Base-by-base conservation (phyloP, 352 stramenopile genomes). In the Globisporangium yorkense region DNA sequence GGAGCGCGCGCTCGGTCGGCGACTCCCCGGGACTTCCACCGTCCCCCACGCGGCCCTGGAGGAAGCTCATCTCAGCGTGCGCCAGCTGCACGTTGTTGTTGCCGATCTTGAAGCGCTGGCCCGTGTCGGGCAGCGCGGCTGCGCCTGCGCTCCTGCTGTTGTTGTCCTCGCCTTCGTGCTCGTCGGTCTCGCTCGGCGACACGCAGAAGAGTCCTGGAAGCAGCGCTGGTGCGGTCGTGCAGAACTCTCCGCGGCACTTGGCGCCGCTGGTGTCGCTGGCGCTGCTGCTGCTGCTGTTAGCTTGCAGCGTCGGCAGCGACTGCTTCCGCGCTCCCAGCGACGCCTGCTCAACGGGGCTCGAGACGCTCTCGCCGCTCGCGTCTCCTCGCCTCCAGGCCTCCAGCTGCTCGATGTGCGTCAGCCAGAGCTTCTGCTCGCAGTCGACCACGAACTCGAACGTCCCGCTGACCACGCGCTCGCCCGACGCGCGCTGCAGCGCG, bases 161-260 rank as follows among this genome's bases (percentile, higher is more conserved):
- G 37, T 45, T 50, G 24, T 49, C 45, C 31, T 40, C 62, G 48
- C 8, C 43, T n/a, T 29, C 46, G 13, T 50, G 47, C 3, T 35
- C 49, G 18, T 41, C 54, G 7, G 31, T 31, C n/a, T 35, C 39
- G 27, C 44, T 54, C n/a, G 51, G 7, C 16, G 47, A 60, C 50
- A 67, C 67, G 8, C 18, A 41, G 27, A 50, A 63, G 10, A 90
- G 56, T 12, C 80, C 80, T 20, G 66, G 37, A 0, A 90, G 49
- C 0, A 65, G 59, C n/a, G 58, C 50, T 16, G 78, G 58, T 9
- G 65, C 27, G 2, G 65, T 57, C 37, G 65, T 60, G 33, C 83
- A 93, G 56, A 93, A 93, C 43, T 90, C 79, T 9, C 83, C 80
- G 7, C 71, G 75, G 54, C 83, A 93, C 46, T 77, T 87, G 3